A percentile compares a stretch with the other conserved stretches of the same genome.
phyloP scores from a whole-genome alignment of 1,139 yeast genomes.

The Magnusiomyces tetraspermus region DNA sequence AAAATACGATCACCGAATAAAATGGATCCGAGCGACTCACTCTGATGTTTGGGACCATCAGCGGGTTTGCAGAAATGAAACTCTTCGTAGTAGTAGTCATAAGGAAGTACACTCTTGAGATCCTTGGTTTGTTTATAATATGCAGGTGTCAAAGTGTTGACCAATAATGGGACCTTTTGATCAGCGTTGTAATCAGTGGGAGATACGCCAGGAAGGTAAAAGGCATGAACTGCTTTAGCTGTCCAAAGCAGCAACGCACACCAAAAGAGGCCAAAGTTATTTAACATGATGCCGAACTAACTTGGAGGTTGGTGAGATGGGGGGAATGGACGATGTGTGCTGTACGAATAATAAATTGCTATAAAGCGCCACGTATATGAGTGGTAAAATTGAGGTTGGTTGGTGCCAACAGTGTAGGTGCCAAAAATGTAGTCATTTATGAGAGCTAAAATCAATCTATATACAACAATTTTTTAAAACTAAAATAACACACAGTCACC shows the following conservation, averaged over 20 bases:
- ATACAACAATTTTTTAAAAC: too few species aligned
- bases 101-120: constrained; percentile 23
- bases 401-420: too few species aligned
- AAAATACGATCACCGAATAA: constrained; percentile 93
- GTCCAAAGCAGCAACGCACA: constrained; percentile 7
- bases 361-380: too few species aligned
- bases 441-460: too few species aligned
- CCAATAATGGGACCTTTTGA: constrained; percentile 66
- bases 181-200: constrained; percentile 77
- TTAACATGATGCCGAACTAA: background rate
- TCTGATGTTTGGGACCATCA: constrained; percentile 55
- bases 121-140: constrained; percentile 30
- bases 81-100: constrained; percentile 73
- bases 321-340: too few species aligned
- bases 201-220: constrained; percentile 91
- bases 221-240: constrained; percentile 37
- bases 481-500: too few species aligned
- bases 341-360: too few species aligned
- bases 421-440: too few species aligned
- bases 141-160: constrained; percentile 84
- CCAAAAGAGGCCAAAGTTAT: background rate
- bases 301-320: too few species aligned
- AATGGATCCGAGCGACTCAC: constrained; percentile 86
- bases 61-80: constrained; percentile 77
- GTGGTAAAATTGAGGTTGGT: too few species aligned